phyloP scores from a whole-genome alignment of 257 asterid genomes.

The Fraxinus anomala region DNA sequence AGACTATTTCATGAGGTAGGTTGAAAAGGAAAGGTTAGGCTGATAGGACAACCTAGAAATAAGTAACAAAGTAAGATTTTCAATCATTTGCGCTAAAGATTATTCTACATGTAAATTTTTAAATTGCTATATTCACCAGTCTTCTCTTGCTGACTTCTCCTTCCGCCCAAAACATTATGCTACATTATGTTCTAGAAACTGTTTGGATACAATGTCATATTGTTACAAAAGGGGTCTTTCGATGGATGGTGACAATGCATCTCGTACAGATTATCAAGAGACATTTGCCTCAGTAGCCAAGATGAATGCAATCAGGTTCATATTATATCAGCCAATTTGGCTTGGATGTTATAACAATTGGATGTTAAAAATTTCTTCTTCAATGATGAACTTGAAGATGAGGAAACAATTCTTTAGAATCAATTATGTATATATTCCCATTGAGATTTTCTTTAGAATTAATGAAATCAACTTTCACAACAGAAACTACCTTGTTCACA shows the following conservation, averaged over 20 bases:
- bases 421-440: too few relatives aligned
- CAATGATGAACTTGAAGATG: not conserved
- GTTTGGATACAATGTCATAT: not conserved
- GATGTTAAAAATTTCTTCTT: not conserved
- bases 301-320: not conserved
- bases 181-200: not conserved
- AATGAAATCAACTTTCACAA: not conserved
- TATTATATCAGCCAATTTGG: not conserved
- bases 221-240: not conserved
- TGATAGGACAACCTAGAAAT: not conserved
- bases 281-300: not conserved
- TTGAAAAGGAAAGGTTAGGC: not conserved
- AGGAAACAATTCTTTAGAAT: not conserved
- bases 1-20: not conserved
- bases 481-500: constrained; percentile 63
- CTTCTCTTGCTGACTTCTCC: not conserved
- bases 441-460: too few relatives aligned
- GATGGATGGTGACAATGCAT: not conserved
- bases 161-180: not conserved
- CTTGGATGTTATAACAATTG: not conserved
- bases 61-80: too few relatives aligned
- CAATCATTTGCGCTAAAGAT: not conserved
- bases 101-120: not conserved
- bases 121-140: not conserved
- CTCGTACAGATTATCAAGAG: not conserved